Percentiles rank a stretch among this genome's conserved stretches.
Conservation (phyloP, 2,329 filamentous ascomycete genomes). For the Hypoxylon rubiginosum region DNA sequence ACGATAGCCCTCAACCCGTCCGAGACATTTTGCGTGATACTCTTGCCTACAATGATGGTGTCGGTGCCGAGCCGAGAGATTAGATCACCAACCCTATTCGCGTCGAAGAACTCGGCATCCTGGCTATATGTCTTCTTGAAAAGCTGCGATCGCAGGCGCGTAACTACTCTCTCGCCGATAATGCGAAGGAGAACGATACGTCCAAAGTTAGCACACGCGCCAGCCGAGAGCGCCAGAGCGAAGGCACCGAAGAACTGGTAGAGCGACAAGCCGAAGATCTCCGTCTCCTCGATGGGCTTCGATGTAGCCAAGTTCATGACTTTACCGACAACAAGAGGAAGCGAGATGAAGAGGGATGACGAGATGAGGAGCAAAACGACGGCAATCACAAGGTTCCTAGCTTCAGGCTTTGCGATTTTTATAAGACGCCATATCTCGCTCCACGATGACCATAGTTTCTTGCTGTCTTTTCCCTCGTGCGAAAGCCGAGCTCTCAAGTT, state of each 20-base stretch:
- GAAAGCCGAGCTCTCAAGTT: constrained; percentile 90
- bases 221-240: constrained; percentile 80
- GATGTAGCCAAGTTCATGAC: constrained; percentile 91
- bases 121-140: constrained; percentile 96
- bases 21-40: constrained; percentile 96
- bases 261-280: constrained; percentile 86
- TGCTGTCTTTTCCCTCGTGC: constrained; percentile 77
- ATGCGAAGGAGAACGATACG: constrained; percentile 93
- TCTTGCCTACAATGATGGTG: constrained; percentile 98
- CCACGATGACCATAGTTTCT: constrained; percentile 71
- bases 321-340: constrained; percentile 96
- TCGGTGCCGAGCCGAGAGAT: constrained; percentile 96
- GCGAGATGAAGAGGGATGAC: constrained; percentile 93
- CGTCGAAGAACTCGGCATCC: constrained; percentile 98
- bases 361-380: constrained; percentile 90
- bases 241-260: constrained; percentile 90
- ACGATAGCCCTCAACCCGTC: constrained; percentile 94
- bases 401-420: constrained; percentile 89
- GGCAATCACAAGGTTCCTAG: constrained; percentile 80
- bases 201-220: constrained; percentile 92
- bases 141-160: constrained; percentile 87
- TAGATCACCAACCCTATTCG: constrained; percentile 94
- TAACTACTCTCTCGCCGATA: constrained; percentile 94
- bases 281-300: constrained; percentile 72
- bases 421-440: constrained; percentile 88